These are phyloP conservation scores for Mortierella claussenii DNA, from an alignment of 192 early-diverging fungal species.

Conservation along the genomic window DNA sequence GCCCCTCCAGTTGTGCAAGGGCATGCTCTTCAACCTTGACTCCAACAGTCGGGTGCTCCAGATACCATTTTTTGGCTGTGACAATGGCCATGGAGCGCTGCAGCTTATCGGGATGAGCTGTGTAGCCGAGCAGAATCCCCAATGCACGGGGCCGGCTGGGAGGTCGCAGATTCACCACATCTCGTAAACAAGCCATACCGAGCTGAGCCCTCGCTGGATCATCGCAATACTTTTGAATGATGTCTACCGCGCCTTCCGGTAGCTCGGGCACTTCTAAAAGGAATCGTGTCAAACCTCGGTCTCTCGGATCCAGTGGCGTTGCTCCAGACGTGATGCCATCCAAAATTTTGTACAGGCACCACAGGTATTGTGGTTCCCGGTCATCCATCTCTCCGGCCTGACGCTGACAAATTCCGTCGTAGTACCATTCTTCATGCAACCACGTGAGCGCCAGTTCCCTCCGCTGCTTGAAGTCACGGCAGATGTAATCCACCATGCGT, in stretches of 20 bases:
- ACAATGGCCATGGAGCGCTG: conserved; percentile 60
- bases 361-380: conserved; percentile 42
- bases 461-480: conserved; percentile 71
- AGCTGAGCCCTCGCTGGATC: conserved; percentile 61
- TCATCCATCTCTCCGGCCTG: conserved; percentile 33
- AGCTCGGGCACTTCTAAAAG: conserved; percentile 83
- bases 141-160: conserved; percentile 35
- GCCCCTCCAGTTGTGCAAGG: conserved; percentile 21
- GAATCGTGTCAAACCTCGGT: conserved; percentile 77
- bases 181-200: conserved; percentile 35
- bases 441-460: conserved; percentile 78
- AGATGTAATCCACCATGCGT: conserved; percentile 64
- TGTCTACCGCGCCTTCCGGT: conserved; percentile 64
- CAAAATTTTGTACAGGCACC: conserved; percentile 45
- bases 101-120: conserved; percentile 39
- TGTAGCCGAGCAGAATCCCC: conserved; percentile 39
- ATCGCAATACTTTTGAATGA: conserved; percentile 74
- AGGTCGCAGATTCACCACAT: conserved; percentile 46
- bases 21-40: conserved; percentile 36
- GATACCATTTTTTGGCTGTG: conserved; percentile 49
- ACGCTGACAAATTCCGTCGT: conserved; percentile 40
- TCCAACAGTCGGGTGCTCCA: conserved; percentile 47
- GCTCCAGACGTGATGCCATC: conserved; percentile 32
- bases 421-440: conserved; percentile 79
- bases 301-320: conserved; percentile 70